phyloP scores from a whole-genome alignment of 2,329 filamentous ascomycete species.

The Penicillium crustosum region DNA sequence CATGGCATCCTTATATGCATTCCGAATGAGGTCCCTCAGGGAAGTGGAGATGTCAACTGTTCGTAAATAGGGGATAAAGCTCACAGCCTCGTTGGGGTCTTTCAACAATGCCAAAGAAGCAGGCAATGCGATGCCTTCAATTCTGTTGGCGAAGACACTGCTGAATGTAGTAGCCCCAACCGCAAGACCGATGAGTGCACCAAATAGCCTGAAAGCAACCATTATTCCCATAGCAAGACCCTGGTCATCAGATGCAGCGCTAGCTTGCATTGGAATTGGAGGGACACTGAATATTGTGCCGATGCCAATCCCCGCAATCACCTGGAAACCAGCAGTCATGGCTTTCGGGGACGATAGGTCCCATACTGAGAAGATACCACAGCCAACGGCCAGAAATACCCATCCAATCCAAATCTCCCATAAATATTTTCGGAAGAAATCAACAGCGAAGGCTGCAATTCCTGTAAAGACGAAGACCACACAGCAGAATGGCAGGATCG shows the following conservation, averaged over 20 bases:
- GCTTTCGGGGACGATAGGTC: too few relatives aligned
- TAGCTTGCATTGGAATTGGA: background rate
- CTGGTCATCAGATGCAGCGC: background rate
- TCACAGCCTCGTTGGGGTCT: background rate
- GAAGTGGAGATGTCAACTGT: background rate
- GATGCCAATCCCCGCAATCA: background rate
- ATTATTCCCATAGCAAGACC: background rate
- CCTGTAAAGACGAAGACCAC: too few relatives aligned
- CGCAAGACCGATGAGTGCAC: too few relatives aligned
- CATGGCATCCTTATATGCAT: background rate
- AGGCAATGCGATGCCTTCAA: background rate
- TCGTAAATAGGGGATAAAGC: background rate
- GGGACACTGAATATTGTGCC: conserved; percentile 2
- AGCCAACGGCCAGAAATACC: too few relatives aligned
- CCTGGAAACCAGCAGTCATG: background rate
- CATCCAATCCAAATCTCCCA: too few relatives aligned
- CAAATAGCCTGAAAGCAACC: background rate
- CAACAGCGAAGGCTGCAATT: too few relatives aligned
- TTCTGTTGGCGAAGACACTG: too few relatives aligned
- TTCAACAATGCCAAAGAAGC: background rate
- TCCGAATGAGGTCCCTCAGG: background rate
- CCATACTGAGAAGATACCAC: too few relatives aligned
- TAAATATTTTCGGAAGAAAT: too few relatives aligned
- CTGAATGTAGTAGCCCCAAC: too few relatives aligned
- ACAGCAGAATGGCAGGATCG: too few relatives aligned